Conservation (phyloP, 352 stramenopile species). For the Phytopythium mirpurense region DNA sequence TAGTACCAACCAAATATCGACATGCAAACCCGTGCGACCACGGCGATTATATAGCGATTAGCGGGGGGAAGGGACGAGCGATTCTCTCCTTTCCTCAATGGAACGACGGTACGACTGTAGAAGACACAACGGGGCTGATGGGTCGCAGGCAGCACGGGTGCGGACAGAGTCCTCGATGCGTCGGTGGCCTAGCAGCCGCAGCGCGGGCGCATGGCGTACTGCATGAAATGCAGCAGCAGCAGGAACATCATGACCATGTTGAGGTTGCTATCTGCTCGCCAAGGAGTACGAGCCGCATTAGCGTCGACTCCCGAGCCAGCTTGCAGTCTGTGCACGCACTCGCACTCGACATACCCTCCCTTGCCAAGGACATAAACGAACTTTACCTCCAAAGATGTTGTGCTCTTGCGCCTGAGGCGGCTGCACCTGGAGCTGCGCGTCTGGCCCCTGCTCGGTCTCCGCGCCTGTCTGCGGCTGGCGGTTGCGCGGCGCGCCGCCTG, state of each 20-base stretch:
- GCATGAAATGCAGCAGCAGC: conserved; percentile 83
- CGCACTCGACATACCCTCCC: too few relatives aligned
- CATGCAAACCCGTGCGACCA: too few relatives aligned
- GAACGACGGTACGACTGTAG: too few relatives aligned
- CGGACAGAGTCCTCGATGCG: neutral
- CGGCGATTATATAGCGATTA: neutral
- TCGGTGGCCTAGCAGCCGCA: conserved; percentile 62
- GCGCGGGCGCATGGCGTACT: conserved; percentile 80
- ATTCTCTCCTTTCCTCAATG: too few relatives aligned
- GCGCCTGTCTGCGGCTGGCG: conserved; percentile 9
- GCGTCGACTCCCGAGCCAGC: too few relatives aligned
- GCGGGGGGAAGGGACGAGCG: too few relatives aligned
- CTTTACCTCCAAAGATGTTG: conserved; percentile 86
- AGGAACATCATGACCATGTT: conserved; percentile 86
- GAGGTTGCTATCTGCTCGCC: conserved; percentile 58
- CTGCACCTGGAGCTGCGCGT: conserved; percentile 9
- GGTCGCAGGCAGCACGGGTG: too few relatives aligned
- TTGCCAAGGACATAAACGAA: too few relatives aligned
- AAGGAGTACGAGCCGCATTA: neutral
- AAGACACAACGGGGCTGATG: neutral
- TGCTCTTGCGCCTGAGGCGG: conserved; percentile 34
- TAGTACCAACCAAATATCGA: too few relatives aligned
- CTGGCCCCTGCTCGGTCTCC: conserved; percentile 10
- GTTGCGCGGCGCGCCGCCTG: conserved; percentile 21
- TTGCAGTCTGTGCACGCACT: too few relatives aligned